These are phyloP conservation scores for Neckera pumila DNA, from an alignment of 225 moss, liverwort and hornwort species.

Conservation along the genomic window DNA sequence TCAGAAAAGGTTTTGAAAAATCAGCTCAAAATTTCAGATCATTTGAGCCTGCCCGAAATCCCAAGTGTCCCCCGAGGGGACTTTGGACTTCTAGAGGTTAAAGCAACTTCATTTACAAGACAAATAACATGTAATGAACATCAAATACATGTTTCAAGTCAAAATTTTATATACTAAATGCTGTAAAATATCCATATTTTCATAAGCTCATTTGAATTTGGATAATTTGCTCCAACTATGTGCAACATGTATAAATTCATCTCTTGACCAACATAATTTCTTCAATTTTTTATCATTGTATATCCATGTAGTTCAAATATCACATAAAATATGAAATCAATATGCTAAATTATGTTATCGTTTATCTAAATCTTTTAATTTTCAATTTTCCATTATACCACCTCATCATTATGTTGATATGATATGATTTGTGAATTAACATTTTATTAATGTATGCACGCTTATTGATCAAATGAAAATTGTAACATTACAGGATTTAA, in stretches of 20 bases:
- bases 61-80: too few species aligned
- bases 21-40: too few species aligned
- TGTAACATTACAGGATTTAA: background rate
- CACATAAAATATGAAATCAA: background rate
- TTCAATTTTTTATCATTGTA: background rate
- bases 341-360: background rate
- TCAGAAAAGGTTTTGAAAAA: too few species aligned
- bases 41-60: too few species aligned
- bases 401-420: background rate
- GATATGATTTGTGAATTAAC: background rate
- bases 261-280: background rate
- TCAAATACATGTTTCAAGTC: too few species aligned
- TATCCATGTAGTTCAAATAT: background rate
- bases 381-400: background rate
- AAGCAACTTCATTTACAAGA: too few species aligned
- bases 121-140: too few species aligned
- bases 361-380: background rate
- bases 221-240: background rate
- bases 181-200: background rate
- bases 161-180: too few species aligned
- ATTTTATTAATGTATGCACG: background rate
- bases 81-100: too few species aligned
- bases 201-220: background rate
- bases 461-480: background rate
- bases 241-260: background rate